Evolutionary conservation across 2,329 filamentous ascomycete genomes (phyloP), one percentile per base, ranked within the genome.

Genomic region (Talaromyces marneffei): DNA sequence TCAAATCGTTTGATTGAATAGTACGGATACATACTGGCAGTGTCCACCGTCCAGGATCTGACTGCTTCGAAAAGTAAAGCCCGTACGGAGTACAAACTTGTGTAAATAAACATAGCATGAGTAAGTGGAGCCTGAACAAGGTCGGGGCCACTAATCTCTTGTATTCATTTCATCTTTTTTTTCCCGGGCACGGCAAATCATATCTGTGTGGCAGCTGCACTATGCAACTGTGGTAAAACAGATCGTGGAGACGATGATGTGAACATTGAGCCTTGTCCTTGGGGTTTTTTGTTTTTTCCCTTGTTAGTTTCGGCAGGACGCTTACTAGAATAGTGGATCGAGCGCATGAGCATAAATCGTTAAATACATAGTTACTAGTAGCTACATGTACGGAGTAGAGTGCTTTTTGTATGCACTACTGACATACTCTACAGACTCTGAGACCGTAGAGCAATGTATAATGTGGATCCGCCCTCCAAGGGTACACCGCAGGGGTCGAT

Each of bases 231-330:
- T 52, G 44, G 31, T 39, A 39, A 39, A 58, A 59, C 44, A 52
- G 57, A 59, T 52, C 57, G 57, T 59, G 44, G 57, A 40, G 44
- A 52, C 29, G 39, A 23, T 39, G 33, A 31, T 54, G n/a, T n/a
- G n/a, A n/a, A n/a, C n/a, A n/a, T n/a, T n/a, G 54, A 40, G 29
- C 50, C 29, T 55, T 57, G 54, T 50, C 27, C 46, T 31, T n/a
- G 29, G 44, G 25, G 29, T 14, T 31, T 18, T 37, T 56, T 31
- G 9, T 33, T 33, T 31, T 44, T 44, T 23, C n/a, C n/a, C 16
- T 40, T 33, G 25, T 33, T 57, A 23, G 27, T 35, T 57, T 44
- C 35, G 12, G 12, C 23, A 31, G 54, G 54, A 40, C 8, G 29
- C 48, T 52, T 56, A 37, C 23, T 20, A 44, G 7, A 37, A 8